Conservation (phyloP, 306 rosid species). For the Crataegus laevigata region DNA sequence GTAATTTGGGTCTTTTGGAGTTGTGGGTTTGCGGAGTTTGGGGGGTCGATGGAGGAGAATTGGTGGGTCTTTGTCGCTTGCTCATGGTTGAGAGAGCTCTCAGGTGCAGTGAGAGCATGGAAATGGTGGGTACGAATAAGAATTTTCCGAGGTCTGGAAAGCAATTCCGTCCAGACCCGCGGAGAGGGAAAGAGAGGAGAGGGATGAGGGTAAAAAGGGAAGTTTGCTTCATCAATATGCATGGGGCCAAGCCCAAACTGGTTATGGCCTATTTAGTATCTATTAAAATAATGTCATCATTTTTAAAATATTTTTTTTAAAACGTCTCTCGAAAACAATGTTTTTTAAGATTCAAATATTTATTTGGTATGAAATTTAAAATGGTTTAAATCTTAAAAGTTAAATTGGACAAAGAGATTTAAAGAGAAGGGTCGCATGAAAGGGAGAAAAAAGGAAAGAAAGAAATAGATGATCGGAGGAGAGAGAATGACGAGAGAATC, state of each 20-base stretch:
- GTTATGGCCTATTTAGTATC: too few species aligned
- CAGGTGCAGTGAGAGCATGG: conserved; percentile 18
- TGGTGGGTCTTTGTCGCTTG: conserved; percentile 31
- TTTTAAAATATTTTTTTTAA: too few species aligned
- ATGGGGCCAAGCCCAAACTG: not conserved
- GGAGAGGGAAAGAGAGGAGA: not conserved
- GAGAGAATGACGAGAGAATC: too few species aligned
- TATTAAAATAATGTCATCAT: too few species aligned
- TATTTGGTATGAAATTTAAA: too few species aligned
- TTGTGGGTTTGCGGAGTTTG: conserved; percentile 25
- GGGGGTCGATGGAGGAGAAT: conserved; percentile 22
- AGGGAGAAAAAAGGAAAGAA: too few species aligned
- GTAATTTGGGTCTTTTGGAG: conserved; percentile 26
- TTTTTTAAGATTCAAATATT: too few species aligned
- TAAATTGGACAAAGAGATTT: too few species aligned
- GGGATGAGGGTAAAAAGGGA: not conserved
- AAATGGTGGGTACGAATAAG: not conserved
- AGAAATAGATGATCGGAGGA: too few species aligned
- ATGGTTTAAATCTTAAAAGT: too few species aligned
- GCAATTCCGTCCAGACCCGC: not conserved
- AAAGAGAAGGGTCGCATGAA: too few species aligned
- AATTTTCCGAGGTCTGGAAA: not conserved
- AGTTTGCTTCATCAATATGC: not conserved
- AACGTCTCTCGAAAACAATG: too few species aligned
- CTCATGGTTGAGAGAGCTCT: conserved; percentile 27